Evolutionary conservation across 2,329 filamentous ascomycete species (phyloP).

Genomic region (Trichoderma brevicompactum): DNA sequence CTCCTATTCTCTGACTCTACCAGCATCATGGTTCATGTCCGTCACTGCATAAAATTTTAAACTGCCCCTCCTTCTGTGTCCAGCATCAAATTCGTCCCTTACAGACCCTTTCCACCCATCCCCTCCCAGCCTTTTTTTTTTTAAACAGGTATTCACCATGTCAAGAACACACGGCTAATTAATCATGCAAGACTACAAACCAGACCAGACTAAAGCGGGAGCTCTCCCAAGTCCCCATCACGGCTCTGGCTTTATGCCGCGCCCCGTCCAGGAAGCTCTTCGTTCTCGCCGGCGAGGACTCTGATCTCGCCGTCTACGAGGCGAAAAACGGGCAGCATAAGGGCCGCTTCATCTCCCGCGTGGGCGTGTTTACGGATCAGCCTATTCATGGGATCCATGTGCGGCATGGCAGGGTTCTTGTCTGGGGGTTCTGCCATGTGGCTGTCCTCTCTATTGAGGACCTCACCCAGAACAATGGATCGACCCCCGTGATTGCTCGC

Average conservation of each 20-base stretch:
- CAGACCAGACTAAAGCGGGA: slow-evolving; percentile 39
- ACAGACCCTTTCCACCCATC: background rate
- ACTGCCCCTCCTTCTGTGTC: slow-evolving; percentile 22
- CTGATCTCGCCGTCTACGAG: slow-evolving; percentile 59
- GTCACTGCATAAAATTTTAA: slow-evolving; percentile 2
- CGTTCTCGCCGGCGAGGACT: slow-evolving; percentile 65
- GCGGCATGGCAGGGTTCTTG: slow-evolving; percentile 48
- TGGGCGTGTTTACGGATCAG: slow-evolving; percentile 67
- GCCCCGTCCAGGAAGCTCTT: slow-evolving; percentile 42
- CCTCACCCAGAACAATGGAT: slow-evolving; percentile 18
- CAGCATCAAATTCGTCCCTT: background rate
- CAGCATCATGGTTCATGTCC: slow-evolving; percentile 20
- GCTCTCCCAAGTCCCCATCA: slow-evolving; percentile 59
- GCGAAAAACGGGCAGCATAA: slow-evolving; percentile 37
- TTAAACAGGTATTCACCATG: background rate
- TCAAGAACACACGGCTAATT: background rate
- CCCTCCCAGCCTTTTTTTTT: background rate
- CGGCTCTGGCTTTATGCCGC: slow-evolving; percentile 60
- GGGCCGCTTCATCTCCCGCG: slow-evolving; percentile 45
- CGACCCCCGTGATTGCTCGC: slow-evolving; percentile 41
- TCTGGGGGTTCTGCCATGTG: slow-evolving; percentile 74
- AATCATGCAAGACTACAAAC: slow-evolving; percentile 8
- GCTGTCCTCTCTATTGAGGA: slow-evolving; percentile 43
- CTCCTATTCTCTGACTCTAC: no score
- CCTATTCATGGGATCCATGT: slow-evolving; percentile 74